Evolutionary conservation across 768 basidiomycete genomes (phyloP).

Genomic region (Auricularia auricula-judae): DNA sequence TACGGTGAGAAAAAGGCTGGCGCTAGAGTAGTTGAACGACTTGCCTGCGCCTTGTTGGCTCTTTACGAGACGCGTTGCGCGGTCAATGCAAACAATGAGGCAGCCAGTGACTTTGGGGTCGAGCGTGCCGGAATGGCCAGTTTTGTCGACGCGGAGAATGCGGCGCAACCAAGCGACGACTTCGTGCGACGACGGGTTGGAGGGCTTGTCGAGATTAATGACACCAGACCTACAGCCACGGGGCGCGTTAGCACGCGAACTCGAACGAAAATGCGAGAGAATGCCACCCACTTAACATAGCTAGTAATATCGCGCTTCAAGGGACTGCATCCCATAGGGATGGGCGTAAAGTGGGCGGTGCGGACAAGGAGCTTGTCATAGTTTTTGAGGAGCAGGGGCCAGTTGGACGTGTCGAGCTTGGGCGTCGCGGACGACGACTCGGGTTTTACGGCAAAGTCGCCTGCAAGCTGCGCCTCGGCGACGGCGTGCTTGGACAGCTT

Average conservation of each 20-base stretch:
- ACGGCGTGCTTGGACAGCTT: slow-evolving; percentile 22
- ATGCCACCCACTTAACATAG: slow-evolving; percentile 68
- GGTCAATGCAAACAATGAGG: slow-evolving; percentile 97
- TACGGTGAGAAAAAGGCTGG: slow-evolving; percentile 14
- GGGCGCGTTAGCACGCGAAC: not conserved
- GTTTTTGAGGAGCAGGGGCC: slow-evolving; percentile 97
- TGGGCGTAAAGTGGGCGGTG: slow-evolving; percentile 95
- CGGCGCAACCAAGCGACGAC: slow-evolving; percentile 97
- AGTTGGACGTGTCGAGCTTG: slow-evolving; percentile 86
- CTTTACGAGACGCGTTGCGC: slow-evolving; percentile 94
- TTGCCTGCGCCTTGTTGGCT: slow-evolving; percentile 95
- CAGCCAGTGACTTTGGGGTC: slow-evolving; percentile 99
- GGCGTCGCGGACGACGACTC: slow-evolving; percentile 48
- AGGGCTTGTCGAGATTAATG: slow-evolving; percentile 99
- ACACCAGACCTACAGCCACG: slow-evolving; percentile 74
- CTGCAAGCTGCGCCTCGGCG: slow-evolving; percentile 59
- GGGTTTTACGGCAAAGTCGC: slow-evolving; percentile 75
- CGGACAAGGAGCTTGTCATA: slow-evolving; percentile 95
- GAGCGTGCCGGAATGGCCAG: slow-evolving; percentile 95
- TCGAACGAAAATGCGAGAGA: not conserved
- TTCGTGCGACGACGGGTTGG: slow-evolving; percentile 98
- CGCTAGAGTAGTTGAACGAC: slow-evolving; percentile 10
- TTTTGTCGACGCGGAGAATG: slow-evolving; percentile 96
- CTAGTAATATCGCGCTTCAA: slow-evolving; percentile 85
- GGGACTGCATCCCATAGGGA: slow-evolving; percentile 87